Percentiles rank a stretch among this genome's conserved stretches.
Evolutionary conservation across 2,329 filamentous ascomycete genomes (phyloP).

Genomic region (Ophiocordyceps sinensis): DNA sequence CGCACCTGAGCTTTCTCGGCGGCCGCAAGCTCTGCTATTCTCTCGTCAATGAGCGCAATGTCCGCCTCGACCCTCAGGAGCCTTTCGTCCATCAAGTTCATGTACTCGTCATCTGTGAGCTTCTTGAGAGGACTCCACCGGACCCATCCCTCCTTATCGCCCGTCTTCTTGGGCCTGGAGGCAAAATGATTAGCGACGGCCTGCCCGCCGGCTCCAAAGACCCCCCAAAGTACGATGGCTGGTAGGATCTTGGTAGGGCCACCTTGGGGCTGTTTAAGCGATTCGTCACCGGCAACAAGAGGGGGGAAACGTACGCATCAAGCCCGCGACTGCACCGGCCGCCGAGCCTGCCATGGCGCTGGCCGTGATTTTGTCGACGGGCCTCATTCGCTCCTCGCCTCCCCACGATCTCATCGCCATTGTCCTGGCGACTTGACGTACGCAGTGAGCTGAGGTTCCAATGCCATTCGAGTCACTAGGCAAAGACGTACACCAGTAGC

Average conservation of each 20-base stretch:
- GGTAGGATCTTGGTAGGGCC: slow-evolving; percentile 38
- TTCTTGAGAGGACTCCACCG: slow-evolving; percentile 58
- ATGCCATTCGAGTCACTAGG: not conserved
- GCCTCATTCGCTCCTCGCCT: slow-evolving; percentile 35
- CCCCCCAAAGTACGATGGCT: slow-evolving; percentile 32
- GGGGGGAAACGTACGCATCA: slow-evolving; percentile 29
- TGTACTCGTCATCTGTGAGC: slow-evolving; percentile 60
- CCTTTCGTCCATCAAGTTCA: slow-evolving; percentile 54
- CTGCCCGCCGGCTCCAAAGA: slow-evolving; percentile 25
- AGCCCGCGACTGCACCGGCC: slow-evolving; percentile 46
- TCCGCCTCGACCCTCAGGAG: slow-evolving; percentile 58
- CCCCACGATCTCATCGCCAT: slow-evolving; percentile 33
- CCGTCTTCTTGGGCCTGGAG: slow-evolving; percentile 14
- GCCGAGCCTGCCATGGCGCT: slow-evolving; percentile 59
- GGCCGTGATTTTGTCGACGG: slow-evolving; percentile 46
- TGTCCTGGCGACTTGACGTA: slow-evolving; percentile 36
- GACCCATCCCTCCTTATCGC: slow-evolving; percentile 26
- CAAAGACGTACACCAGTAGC: slow-evolving; percentile 52
- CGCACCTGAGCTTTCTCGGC: not conserved
- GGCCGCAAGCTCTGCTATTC: slow-evolving; percentile 34
- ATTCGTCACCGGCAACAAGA: not conserved
- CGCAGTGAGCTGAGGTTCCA: slow-evolving; percentile 4
- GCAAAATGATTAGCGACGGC: slow-evolving; percentile 18
- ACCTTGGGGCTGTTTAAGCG: slow-evolving; percentile 20
- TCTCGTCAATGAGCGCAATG: slow-evolving; percentile 65